Base-by-base conservation (phyloP, 345 rosid species). In the Hibiscus mutabilis region DNA sequence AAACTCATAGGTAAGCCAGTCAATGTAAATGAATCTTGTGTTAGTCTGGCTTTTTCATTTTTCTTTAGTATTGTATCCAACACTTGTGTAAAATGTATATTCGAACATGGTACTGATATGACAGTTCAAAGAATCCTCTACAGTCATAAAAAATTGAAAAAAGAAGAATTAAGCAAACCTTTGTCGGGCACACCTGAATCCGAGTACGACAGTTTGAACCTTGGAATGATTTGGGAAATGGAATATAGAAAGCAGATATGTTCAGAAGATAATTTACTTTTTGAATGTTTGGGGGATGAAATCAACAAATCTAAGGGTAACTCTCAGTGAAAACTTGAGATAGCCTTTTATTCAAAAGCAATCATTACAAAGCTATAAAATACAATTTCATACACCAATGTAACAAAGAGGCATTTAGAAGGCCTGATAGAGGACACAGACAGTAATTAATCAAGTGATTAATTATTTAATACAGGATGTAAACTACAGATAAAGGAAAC, bases 401-500 rank as follows among this genome's bases (percentile, higher is more conserved):
- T 51, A 15, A 49, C 40, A 60, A 29, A 0, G 2, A 40, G 52
- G 16, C 53, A 15, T 40, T 16, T 22, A 58, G 18, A 15, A 66
- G 58, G 57, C 22, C 22, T 66, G 0, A 13, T 24, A 3, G 47
- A 18, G 12, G 25, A 52, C 60, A 52, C 59, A 11, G 25, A 11
- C 18, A 68, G 44, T 19, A 33, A 31, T 29, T 68, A 69, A 55
- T 37, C 65, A 24, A 25, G 7, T n/a, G 51, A 57, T 33, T 37
- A 56, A 58, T 24, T 66, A 66, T 66, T 42, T 66, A 66, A 40
- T 58, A 22, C 44, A 69, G 55, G 24, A 44, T 57, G 4, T 49
- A 46, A 59, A 31, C 15, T 7, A 47, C 71, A 25, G 31, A 29
- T 13, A 74, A 52, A 56, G 65, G 73, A 70, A 70, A 56, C 64